Evolutionary conservation across 2,329 filamentous ascomycete species (phyloP).

Genomic region (Xylogone sp.): DNA sequence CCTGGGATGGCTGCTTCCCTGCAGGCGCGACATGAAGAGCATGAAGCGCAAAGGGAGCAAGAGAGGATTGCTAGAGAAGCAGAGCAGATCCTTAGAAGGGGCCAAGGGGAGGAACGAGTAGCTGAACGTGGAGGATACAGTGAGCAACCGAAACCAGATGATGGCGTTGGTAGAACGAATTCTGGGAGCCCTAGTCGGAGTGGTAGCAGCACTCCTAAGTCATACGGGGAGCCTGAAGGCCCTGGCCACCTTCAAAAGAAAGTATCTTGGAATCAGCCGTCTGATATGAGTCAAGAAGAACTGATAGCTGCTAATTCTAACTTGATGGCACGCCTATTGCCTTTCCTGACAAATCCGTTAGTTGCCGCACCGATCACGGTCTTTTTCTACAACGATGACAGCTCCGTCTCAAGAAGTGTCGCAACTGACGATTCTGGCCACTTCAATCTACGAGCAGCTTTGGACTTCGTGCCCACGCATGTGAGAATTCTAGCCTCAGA

Average conservation of each 20-base stretch:
- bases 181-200: conserved; percentile 11
- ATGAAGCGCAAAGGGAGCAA: conserved; percentile 49
- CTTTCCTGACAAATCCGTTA: conserved; percentile 84
- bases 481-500: conserved; percentile 85
- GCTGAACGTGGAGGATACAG: conserved; percentile 73
- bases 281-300: conserved; percentile 72
- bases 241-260: conserved; percentile 39
- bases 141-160: conserved; percentile 52
- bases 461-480: conserved; percentile 89
- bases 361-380: conserved; percentile 77
- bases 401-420: conserved; percentile 80
- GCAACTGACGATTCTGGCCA: conserved; percentile 86
- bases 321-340: conserved; percentile 80
- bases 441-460: conserved; percentile 72
- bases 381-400: conserved; percentile 88
- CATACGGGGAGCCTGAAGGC: conserved; percentile 19
- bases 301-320: conserved; percentile 77
- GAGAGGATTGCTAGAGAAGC: conserved; percentile 72
- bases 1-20: conserved; percentile 22
- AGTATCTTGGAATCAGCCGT: conserved; percentile 30
- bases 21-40: conserved; percentile 32
- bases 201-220: conserved; percentile 18
- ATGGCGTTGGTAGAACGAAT: conserved; percentile 28
- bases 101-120: conserved; percentile 66
- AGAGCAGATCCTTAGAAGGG: conserved; percentile 69